phyloP scores from a whole-genome alignment of 768 basidiomycete genomes.

The Leccinum incarnatum region DNA sequence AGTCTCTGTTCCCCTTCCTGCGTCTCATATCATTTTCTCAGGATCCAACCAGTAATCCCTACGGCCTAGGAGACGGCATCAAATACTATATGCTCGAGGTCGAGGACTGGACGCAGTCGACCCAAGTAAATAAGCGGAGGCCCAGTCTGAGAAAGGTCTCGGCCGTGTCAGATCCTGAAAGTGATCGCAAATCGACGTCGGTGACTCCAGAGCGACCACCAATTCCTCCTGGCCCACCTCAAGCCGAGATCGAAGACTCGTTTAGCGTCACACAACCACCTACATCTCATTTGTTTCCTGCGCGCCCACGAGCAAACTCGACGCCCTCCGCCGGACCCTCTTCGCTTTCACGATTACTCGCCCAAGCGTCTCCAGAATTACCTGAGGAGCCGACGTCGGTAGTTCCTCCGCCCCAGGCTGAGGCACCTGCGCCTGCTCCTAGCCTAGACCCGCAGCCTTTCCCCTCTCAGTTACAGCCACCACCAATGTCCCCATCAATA shows the following conservation, averaged over 20 bases:
- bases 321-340: constrained; percentile 72
- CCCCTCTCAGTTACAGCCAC: constrained; percentile 34
- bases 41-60: constrained; percentile 87
- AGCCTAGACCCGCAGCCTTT: constrained; percentile 2
- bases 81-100: constrained; percentile 95
- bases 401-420: constrained; percentile 27
- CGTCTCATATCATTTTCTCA: constrained; percentile 28
- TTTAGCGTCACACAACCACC: constrained; percentile 63
- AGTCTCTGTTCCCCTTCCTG: background rate
- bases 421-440: constrained; percentile 31
- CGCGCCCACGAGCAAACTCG: constrained; percentile 61
- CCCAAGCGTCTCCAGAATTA: constrained; percentile 56
- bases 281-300: constrained; percentile 66
- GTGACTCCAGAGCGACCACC: constrained; percentile 13
- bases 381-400: constrained; percentile 34
- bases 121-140: constrained; percentile 57
- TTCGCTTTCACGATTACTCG: constrained; percentile 74
- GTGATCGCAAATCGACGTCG: constrained; percentile 31
- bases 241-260: constrained; percentile 70
- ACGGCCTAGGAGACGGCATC: constrained; percentile 80
- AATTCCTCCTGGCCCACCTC: constrained; percentile 57
- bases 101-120: constrained; percentile 87
- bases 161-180: constrained; percentile 38
- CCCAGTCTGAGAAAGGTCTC: constrained; percentile 50
- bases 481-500: constrained; percentile 22